A percentile compares a stretch with the other conserved stretches of the same genome.
These are phyloP conservation scores for Chernovozyma aurita DNA, from an alignment of 1,139 yeast species.

Conservation along the genomic window DNA sequence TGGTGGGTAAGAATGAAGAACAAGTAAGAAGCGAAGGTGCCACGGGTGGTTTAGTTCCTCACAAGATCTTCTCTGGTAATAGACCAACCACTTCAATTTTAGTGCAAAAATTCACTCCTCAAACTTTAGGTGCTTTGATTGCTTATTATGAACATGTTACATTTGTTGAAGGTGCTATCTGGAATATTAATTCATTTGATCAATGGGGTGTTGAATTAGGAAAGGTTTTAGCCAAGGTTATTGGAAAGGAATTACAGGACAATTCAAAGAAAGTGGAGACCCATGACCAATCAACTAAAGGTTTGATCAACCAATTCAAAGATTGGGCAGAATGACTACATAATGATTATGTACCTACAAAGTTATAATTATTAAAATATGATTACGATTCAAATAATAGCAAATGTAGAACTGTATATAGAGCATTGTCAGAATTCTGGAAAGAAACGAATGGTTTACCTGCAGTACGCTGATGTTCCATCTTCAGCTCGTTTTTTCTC, in stretches of 20 bases:
- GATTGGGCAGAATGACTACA: slow-evolving; percentile 54
- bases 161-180: slow-evolving; percentile 96
- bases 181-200: slow-evolving; percentile 99
- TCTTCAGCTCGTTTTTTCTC: too few relatives aligned
- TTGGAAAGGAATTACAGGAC: slow-evolving; percentile 80
- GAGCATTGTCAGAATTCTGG: too few relatives aligned
- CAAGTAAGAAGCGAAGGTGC: slow-evolving; percentile 91
- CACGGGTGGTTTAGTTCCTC: slow-evolving; percentile 80
- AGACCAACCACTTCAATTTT: slow-evolving; percentile 97
- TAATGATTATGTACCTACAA: slow-evolving; percentile 4
- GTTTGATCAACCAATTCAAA: slow-evolving; percentile 91
- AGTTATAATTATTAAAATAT: slow-evolving; percentile 1
- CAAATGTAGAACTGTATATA: background rate
- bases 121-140: slow-evolving; percentile 89
- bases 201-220: slow-evolving; percentile 99
- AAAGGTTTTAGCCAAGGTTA: slow-evolving; percentile 93
- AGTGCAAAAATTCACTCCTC: slow-evolving; percentile 94
- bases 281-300: slow-evolving; percentile 90
- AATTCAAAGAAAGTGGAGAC: slow-evolving; percentile 44
- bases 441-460: too few relatives aligned
- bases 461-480: too few relatives aligned
- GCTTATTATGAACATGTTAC: slow-evolving; percentile 97
- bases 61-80: slow-evolving; percentile 95
- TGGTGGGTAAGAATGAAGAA: slow-evolving; percentile 89
- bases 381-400: background rate